Evolutionary conservation across 768 basidiomycete genomes (phyloP).

Genomic region (Amanita pseudoporphyria): DNA sequence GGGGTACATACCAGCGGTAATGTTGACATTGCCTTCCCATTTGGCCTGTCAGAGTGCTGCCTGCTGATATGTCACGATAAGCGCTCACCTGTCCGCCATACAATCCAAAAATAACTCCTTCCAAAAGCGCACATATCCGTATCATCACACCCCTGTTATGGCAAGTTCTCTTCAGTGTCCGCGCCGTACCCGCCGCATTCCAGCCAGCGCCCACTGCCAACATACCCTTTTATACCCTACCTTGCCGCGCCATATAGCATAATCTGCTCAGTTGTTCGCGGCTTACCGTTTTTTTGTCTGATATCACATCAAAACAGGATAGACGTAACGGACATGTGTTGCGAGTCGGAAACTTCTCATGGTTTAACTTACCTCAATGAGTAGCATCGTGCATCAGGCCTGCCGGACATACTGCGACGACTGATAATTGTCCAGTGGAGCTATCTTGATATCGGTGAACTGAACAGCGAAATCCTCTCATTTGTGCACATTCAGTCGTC

Average conservation of each 20-base stretch:
- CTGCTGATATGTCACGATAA: neutral
- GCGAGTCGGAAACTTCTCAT: neutral
- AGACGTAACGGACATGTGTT: neutral
- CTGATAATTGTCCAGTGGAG: neutral
- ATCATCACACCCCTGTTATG: neutral
- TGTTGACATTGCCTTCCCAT: too few species aligned
- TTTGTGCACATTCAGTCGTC: neutral
- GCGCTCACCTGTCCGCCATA: neutral
- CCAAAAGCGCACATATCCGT: neutral
- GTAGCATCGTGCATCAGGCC: too few species aligned
- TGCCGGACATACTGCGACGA: neutral
- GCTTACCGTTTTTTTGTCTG: neutral
- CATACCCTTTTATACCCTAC: neutral
- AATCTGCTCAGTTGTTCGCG: neutral
- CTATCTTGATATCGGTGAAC: neutral
- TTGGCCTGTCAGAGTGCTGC: neutral
- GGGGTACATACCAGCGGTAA: too few species aligned
- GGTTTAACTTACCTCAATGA: neutral
- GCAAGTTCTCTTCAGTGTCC: neutral
- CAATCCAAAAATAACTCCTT: too few species aligned
- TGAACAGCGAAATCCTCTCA: neutral
- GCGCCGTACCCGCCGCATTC: neutral
- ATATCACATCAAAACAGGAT: neutral
- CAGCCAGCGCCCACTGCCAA: neutral
- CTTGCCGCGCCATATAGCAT: neutral